Percentiles rank a stretch among this genome's conserved stretches.
These are phyloP conservation scores for Malbranchea cinnamomea DNA, from an alignment of 2,329 filamentous ascomycete species.

Conservation along the genomic window DNA sequence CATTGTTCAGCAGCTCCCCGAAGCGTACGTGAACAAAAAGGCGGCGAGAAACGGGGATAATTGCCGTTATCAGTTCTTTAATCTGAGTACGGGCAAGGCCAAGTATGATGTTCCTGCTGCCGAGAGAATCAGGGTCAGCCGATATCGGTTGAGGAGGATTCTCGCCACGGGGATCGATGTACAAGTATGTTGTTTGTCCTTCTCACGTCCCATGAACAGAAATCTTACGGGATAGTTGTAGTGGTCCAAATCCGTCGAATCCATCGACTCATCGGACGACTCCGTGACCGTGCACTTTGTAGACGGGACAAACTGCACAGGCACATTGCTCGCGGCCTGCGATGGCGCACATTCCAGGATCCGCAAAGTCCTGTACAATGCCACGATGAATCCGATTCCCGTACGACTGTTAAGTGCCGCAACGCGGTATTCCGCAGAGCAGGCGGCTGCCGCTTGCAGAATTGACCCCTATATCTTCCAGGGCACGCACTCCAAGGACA, in stretches of 20 bases:
- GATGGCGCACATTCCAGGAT: conserved; percentile 36
- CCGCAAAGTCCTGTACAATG: conserved; percentile 20
- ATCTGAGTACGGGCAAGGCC: conserved; percentile 37
- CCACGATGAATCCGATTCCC: conserved; percentile 23
- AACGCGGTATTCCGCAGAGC: conserved; percentile 25
- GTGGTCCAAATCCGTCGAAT: conserved; percentile 33
- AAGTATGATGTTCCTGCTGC: conserved; percentile 32
- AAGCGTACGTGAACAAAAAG: conserved; percentile 39
- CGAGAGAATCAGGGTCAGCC: conserved; percentile 33
- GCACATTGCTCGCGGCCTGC: conserved; percentile 35
- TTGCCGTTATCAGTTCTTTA: conserved; percentile 40
- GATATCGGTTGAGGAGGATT: conserved; percentile 25
- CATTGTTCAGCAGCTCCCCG: conserved; percentile 24
- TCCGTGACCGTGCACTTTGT: conserved; percentile 32
- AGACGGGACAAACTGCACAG: conserved; percentile 29
- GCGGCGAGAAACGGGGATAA: conserved; percentile 33
- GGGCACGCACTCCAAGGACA: conserved; percentile 36
- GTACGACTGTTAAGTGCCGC: conserved; percentile 36
- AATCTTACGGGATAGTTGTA: too few species aligned
- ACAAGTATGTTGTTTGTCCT: neutral
- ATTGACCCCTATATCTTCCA: conserved; percentile 43
- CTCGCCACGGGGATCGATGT: too few species aligned
- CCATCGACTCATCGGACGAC: conserved; percentile 18
- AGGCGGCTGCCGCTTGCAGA: conserved; percentile 28
- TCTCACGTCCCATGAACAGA: conserved; percentile 18